Conservation (phyloP, 2,329 filamentous ascomycete genomes). For the Didymella pomorum region DNA sequence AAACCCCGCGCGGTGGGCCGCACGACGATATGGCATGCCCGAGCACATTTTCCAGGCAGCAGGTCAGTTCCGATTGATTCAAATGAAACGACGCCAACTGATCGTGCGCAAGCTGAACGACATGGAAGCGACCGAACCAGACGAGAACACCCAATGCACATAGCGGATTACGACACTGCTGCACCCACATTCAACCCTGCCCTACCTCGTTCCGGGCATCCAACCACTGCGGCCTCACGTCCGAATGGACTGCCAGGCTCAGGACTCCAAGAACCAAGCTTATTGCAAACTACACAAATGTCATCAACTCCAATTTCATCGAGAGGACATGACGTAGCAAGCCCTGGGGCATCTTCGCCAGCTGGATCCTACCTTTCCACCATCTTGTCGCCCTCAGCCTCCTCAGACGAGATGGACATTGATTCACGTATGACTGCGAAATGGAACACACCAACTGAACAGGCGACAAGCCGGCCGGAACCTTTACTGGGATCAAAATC, state of each 20-base stretch:
- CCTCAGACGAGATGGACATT: background rate
- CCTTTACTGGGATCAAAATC: background rate
- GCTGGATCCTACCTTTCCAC: background rate
- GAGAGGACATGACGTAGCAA: background rate
- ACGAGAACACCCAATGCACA: background rate
- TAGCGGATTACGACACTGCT: background rate
- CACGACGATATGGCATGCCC: conserved; percentile 3
- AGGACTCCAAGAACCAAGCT: background rate
- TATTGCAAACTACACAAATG: background rate
- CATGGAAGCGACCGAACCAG: too few relatives aligned
- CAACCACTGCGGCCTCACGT: background rate
- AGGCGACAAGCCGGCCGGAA: background rate
- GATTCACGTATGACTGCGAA: too few relatives aligned
- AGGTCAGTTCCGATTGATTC: background rate
- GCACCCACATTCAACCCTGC: background rate
- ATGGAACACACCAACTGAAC: too few relatives aligned
- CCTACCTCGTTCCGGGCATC: background rate
- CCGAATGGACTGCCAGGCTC: background rate
- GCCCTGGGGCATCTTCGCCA: background rate
- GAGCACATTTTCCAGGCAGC: conserved; percentile 7
- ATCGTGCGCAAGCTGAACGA: background rate
- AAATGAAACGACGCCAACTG: background rate
- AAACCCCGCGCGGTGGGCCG: conserved; percentile 2
- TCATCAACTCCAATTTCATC: background rate
- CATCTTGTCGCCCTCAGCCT: background rate